A percentile compares a stretch with the other conserved stretches of the same genome.
phyloP scores from a whole-genome alignment of 2,329 filamentous ascomycete genomes.

The Lecanicillium sp. region DNA sequence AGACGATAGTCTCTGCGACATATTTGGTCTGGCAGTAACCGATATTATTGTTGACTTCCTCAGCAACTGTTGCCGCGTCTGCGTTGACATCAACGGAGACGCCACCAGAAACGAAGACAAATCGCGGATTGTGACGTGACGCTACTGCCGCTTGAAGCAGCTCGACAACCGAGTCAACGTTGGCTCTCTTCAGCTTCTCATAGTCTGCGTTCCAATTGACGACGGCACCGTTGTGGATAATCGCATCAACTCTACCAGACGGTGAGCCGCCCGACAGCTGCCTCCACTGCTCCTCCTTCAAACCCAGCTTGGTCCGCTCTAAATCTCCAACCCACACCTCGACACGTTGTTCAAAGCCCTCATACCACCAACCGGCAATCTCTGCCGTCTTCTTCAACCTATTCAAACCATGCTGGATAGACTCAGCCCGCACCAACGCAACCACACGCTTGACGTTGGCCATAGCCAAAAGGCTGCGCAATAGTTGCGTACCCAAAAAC shows the following conservation, averaged over 20 bases:
- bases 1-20: constrained; percentile 18
- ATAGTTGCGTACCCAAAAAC: constrained; percentile 15
- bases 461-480: constrained; percentile 12
- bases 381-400: constrained; percentile 14
- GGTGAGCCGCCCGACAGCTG: constrained; percentile 37
- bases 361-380: constrained; percentile 17
- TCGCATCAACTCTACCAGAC: constrained; percentile 55
- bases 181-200: constrained; percentile 61
- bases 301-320: constrained; percentile 63
- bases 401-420: constrained; percentile 9
- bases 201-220: constrained; percentile 81
- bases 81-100: constrained; percentile 1
- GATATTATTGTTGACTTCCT: constrained; percentile 6
- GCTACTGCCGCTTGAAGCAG: constrained; percentile 16
- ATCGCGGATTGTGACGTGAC: constrained; percentile 16
- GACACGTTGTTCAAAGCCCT: constrained; percentile 37
- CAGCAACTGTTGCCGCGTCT: constrained; percentile 3
- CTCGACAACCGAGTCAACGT: constrained; percentile 46
- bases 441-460: constrained; percentile 3
- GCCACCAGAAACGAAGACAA: constrained; percentile 22
- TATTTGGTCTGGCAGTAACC: constrained; percentile 22
- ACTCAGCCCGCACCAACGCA: constrained; percentile 14
- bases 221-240: constrained; percentile 75
- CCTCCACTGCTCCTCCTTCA: constrained; percentile 59
- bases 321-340: constrained; percentile 66